Percentiles rank a stretch among this genome's conserved stretches.
Conservation (phyloP, 73 alveolate genomes). For the Tetrahymena borealis region DNA sequence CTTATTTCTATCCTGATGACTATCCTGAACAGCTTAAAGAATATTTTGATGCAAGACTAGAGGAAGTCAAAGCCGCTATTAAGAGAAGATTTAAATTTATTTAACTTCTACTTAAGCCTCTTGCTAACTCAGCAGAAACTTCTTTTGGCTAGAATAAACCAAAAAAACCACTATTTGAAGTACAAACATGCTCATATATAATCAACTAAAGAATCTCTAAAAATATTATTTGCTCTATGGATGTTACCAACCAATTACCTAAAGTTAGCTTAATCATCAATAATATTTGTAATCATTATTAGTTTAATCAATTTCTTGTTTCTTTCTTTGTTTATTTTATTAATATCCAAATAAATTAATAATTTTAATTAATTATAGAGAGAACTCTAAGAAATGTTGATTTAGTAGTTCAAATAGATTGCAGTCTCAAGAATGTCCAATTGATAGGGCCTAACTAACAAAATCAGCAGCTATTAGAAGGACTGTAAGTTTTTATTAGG, state of each 20-base stretch:
- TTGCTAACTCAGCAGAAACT: background rate
- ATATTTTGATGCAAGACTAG: background rate
- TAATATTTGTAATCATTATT: background rate
- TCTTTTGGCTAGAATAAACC: background rate
- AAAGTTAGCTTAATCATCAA: background rate
- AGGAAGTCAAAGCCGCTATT: background rate
- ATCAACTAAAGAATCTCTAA: background rate
- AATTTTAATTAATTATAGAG: background rate
- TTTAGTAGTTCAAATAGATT: background rate
- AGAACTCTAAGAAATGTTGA: background rate
- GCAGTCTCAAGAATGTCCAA: background rate
- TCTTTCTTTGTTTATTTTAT: background rate
- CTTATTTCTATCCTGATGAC: background rate
- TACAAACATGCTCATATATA: background rate
- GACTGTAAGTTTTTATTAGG: background rate
- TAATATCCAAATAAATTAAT: background rate
- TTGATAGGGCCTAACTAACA: background rate
- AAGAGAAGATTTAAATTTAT: background rate
- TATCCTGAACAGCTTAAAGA: background rate
- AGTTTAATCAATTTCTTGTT: too few species aligned
- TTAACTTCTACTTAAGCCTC: background rate
- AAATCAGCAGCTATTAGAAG: background rate
- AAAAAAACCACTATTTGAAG: background rate
- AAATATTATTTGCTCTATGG: background rate
- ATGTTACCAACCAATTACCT: background rate